phyloP scores from a whole-genome alignment of 2,329 filamentous ascomycete genomes.

The Geoglossum cookeanum region DNA sequence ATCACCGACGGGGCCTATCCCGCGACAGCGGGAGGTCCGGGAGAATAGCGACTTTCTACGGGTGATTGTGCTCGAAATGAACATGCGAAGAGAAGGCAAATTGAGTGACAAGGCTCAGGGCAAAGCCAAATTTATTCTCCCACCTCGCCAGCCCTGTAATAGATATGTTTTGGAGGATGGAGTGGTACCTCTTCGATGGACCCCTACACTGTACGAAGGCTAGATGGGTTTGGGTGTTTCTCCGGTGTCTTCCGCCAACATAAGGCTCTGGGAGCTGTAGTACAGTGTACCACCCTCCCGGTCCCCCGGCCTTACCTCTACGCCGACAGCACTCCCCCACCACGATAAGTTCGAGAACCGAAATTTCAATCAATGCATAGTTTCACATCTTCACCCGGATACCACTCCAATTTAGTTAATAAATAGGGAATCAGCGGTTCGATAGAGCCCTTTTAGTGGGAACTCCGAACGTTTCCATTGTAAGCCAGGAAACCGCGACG shows the following conservation, averaged over 20 bases:
- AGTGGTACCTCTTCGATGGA: neutral
- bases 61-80: conserved; percentile 47
- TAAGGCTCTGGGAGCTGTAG: neutral
- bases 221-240: neutral
- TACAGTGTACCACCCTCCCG: neutral
- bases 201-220: neutral
- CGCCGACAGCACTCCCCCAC: neutral
- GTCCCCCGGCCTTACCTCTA: neutral
- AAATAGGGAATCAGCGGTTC: neutral
- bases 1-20: conserved; percentile 19
- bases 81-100: conserved; percentile 45
- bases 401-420: neutral
- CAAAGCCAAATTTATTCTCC: conserved; percentile 39
- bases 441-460: neutral
- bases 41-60: conserved; percentile 46
- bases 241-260: neutral
- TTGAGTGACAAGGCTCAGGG: conserved; percentile 34
- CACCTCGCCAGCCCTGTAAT: conserved; percentile 25
- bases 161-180: conserved; percentile 2
- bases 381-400: neutral
- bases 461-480: neutral
- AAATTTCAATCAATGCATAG: neutral
- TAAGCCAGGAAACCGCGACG: neutral
- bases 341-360: neutral
- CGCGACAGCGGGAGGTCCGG: conserved; percentile 39